These are phyloP conservation scores for Eucalyptus marginata DNA, from an alignment of 345 rosid species.

Conservation along the genomic window DNA sequence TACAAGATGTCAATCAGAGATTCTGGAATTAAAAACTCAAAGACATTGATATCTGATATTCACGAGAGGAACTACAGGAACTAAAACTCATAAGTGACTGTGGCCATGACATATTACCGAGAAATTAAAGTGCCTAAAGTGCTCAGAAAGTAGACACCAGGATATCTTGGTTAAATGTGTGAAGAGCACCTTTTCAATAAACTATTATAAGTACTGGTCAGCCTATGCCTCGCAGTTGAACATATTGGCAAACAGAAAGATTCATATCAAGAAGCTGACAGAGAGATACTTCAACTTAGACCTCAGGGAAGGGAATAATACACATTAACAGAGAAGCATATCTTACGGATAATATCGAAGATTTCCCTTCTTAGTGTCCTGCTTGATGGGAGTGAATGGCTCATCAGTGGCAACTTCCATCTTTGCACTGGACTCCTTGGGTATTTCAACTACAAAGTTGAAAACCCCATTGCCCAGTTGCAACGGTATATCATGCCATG, in stretches of 20 bases:
- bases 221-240: not conserved
- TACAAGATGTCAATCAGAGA: not conserved
- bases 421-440: constrained; percentile 88
- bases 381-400: constrained; percentile 84
- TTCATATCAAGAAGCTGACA: not conserved
- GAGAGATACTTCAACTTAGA: not conserved
- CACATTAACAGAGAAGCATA: not conserved
- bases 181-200: rapidly evolving
- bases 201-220: not conserved
- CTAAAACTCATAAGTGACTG: not conserved
- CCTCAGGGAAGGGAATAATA: not conserved
- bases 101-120: not conserved
- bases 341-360: constrained; percentile 67
- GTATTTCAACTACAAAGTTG: constrained; percentile 83
- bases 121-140: not conserved
- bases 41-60: not conserved
- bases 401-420: constrained; percentile 99
- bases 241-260: not conserved
- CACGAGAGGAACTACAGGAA: not conserved
- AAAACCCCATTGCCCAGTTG: constrained; percentile 71
- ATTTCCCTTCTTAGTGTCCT: constrained; percentile 73
- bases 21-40: not conserved
- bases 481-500: constrained; percentile 94
- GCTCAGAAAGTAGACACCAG: not conserved
- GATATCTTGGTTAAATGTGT: not conserved